Conservation (phyloP, 2,329 filamentous ascomycete genomes). For the Penicillium sp. region DNA sequence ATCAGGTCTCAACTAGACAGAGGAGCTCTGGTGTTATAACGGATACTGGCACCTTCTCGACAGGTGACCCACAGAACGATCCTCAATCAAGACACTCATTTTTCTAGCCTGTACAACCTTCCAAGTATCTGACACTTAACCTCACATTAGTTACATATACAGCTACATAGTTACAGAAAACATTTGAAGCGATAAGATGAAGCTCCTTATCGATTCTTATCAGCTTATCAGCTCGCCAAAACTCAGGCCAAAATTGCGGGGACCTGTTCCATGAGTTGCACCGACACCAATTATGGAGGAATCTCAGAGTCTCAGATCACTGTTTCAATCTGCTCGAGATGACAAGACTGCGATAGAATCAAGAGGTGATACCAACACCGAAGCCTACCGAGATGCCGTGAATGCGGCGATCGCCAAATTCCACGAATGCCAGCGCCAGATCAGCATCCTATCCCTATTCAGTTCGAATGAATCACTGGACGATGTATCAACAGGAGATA, state of each 20-base stretch:
- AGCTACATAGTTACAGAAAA: too few relatives aligned
- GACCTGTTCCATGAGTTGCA: constrained; percentile 2
- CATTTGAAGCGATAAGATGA: too few relatives aligned
- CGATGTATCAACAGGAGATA: constrained; percentile 75
- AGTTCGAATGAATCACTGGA: constrained; percentile 85
- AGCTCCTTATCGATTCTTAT: not conserved
- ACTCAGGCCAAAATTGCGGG: constrained; percentile 21
- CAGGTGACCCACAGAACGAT: too few relatives aligned
- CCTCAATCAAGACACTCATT: too few relatives aligned
- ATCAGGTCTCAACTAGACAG: too few relatives aligned
- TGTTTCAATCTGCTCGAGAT: constrained; percentile 54
- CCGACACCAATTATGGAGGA: constrained; percentile 36
- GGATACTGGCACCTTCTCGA: too few relatives aligned
- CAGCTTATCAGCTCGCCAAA: constrained; percentile 22
- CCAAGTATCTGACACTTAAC: too few relatives aligned
- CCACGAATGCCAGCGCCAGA: constrained; percentile 65
- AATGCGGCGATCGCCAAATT: constrained; percentile 65
- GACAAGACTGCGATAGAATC: constrained; percentile 57
- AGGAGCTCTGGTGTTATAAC: too few relatives aligned
- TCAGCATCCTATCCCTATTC: constrained; percentile 72
- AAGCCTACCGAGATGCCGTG: constrained; percentile 64
- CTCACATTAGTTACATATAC: too few relatives aligned
- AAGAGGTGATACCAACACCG: constrained; percentile 60
- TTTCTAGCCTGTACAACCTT: too few relatives aligned
- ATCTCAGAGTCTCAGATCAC: constrained; percentile 51